Evolutionary conservation across 495 filamentous ascomycete species (phyloP), one percentile per base, ranked within the genome.

Genomic region (Aspergillus homomorphus): DNA sequence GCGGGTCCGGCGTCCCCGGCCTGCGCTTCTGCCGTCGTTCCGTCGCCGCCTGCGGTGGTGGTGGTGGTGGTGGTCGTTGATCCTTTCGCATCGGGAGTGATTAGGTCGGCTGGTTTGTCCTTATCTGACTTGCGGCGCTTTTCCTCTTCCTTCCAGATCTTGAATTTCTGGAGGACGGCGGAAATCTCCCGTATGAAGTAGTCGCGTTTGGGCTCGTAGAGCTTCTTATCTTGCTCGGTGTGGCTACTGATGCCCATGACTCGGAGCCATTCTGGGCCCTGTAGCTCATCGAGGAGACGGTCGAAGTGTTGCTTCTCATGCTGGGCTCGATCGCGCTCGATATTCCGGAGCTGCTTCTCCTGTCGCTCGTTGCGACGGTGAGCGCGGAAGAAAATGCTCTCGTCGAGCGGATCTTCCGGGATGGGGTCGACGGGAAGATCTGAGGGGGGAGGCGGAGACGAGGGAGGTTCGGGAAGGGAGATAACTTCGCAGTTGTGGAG

Each of bases 261-360:
- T 54, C 89, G 87, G 56, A 97, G 77, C 94, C 94, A 99, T 67
- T 97, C 94, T 41, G 85, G 87, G n/a, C 92, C 86, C 66, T 89
- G 86, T 4, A 99, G 81, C 42, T 90, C 91, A 48, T 94, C 91
- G 41, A 97, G 81, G 41, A 96, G 77, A 8, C 92, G 82, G 53
- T 94, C 89, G 41, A 97, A 82, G 63, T 92, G 88, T 53, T 91
- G 86, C 62, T 91, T 90, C 66, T 98, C 91, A 78, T 97, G 92
- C 73, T 93, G 89, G 2, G 93, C 91, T 1, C 89, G 84, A 60
- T 94, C 91, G 66, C 89, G 91, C 68, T 98, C 95, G 42, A 93
- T 88, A 66, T 98, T 98, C 30, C 94, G 88, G 19, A 96, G 85
- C 26, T 92, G 89, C 64, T 93, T 96, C 73, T 99, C 94, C 64